phyloP scores from a whole-genome alignment of 257 asterid species.

The Verbascum thapsus region DNA sequence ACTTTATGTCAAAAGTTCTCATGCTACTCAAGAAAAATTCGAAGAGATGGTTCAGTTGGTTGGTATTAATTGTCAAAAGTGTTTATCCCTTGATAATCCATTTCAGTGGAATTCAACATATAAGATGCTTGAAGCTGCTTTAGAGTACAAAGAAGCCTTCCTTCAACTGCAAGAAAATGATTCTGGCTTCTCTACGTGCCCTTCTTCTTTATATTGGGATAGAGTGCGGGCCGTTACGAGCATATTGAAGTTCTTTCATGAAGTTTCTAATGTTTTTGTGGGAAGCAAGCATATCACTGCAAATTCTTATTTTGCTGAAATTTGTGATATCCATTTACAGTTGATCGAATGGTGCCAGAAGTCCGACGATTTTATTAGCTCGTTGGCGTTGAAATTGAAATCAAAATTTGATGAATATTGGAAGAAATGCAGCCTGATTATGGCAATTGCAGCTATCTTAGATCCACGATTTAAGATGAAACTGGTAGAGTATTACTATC shows the following conservation, averaged over 20 bases:
- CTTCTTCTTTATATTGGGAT: conserved; percentile 72
- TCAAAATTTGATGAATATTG: conserved; percentile 86
- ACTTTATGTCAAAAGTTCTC: conserved; percentile 67
- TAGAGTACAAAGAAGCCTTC: conserved; percentile 75
- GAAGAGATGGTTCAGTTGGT: conserved; percentile 62
- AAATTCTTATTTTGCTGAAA: conserved; percentile 74
- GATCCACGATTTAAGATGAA: conserved; percentile 93
- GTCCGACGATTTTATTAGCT: conserved; percentile 76
- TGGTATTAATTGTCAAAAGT: conserved; percentile 55
- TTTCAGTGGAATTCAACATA: conserved; percentile 80
- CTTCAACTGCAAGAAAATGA: conserved; percentile 77
- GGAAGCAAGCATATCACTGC: conserved; percentile 72
- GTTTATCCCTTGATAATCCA: conserved; percentile 59
- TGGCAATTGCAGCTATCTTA: conserved; percentile 92
- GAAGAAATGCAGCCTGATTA: conserved; percentile 95
- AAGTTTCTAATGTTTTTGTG: conserved; percentile 67
- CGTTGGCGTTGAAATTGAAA: conserved; percentile 82
- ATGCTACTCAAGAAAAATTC: conserved; percentile 68
- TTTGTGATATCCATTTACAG: conserved; percentile 86
- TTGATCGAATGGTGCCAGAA: conserved; percentile 92
- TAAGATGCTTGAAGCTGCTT: conserved; percentile 76
- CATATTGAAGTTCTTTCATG: conserved; percentile 78
- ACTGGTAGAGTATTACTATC: conserved; percentile 83
- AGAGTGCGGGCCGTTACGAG: conserved; percentile 63
- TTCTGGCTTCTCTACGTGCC: conserved; percentile 54